Evolutionary conservation across 805 yeast species (phyloP).

Genomic region (Candida sakaeoensis): DNA sequence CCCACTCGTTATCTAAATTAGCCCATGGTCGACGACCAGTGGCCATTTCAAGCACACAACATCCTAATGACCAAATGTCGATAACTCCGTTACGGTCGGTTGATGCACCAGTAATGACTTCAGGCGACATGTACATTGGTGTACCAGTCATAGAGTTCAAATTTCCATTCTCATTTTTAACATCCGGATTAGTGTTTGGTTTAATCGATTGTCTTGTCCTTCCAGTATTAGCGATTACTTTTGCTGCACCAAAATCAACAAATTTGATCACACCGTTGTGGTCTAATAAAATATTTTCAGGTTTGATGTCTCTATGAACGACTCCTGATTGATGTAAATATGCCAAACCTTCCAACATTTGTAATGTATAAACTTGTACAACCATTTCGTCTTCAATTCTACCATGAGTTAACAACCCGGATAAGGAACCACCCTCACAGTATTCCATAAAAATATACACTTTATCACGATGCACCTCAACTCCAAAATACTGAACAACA

Average conservation of each 20-base stretch:
- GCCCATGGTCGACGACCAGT: slow-evolving; percentile 98
- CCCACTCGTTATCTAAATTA: slow-evolving; percentile 94
- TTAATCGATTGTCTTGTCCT: slow-evolving; percentile 24
- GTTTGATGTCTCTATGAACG: slow-evolving; percentile 96
- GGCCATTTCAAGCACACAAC: slow-evolving; percentile 94
- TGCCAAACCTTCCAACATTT: slow-evolving; percentile 92
- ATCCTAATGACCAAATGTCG: slow-evolving; percentile 96
- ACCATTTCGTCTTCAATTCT: slow-evolving; percentile 93
- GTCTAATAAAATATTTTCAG: slow-evolving; percentile 86
- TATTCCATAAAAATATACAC: slow-evolving; percentile 96
- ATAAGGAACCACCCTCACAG: slow-evolving; percentile 93
- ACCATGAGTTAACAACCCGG: slow-evolving; percentile 82
- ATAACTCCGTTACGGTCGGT: slow-evolving; percentile 59
- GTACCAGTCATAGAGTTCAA: slow-evolving; percentile 76
- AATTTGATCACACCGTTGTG: slow-evolving; percentile 90
- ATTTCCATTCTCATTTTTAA: slow-evolving; percentile 16
- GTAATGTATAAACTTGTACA: slow-evolving; percentile 83
- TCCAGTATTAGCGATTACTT: slow-evolving; percentile 70
- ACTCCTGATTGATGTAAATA: slow-evolving; percentile 92
- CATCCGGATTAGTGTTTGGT: background rate
- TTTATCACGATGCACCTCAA: slow-evolving; percentile 92
- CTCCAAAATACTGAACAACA: slow-evolving; percentile 94
- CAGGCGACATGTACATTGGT: slow-evolving; percentile 99
- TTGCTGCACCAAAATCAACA: slow-evolving; percentile 98
- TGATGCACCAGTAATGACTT: slow-evolving; percentile 76